Conservation (phyloP, 495 filamentous ascomycete species). For the Aspergillus ellipticus region DNA sequence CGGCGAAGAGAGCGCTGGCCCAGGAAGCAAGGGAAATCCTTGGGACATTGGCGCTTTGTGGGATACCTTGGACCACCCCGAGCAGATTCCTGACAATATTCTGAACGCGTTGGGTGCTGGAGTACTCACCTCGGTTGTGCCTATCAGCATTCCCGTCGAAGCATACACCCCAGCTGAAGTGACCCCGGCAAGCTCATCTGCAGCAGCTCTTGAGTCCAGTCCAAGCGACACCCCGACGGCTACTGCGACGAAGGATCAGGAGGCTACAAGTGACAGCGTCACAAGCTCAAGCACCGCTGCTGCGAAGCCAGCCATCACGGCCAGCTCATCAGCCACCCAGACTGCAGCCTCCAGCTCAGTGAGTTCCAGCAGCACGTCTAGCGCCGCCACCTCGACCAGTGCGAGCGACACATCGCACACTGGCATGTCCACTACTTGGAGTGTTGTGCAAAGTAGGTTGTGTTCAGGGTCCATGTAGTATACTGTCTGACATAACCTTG, state of each 20-base stretch:
- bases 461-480: neutral
- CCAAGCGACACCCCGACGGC: too few species aligned
- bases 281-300: too few species aligned
- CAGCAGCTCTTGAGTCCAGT: too few species aligned
- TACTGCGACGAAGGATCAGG: too few species aligned
- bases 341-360: neutral
- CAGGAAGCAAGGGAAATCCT: too few species aligned
- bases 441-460: neutral
- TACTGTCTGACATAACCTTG: neutral
- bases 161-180: neutral
- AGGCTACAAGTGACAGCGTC: too few species aligned
- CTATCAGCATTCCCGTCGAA: slow-evolving; percentile 4
- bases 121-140: neutral
- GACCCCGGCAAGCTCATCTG: neutral
- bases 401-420: neutral
- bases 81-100: slow-evolving; percentile 15
- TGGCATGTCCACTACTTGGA: neutral
- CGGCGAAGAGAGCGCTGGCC: too few species aligned
- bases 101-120: neutral
- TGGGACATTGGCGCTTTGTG: slow-evolving; percentile 15
- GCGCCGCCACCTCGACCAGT: neutral
- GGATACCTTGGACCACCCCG: slow-evolving; percentile 22
- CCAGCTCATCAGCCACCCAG: too few species aligned
- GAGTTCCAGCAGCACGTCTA: neutral
- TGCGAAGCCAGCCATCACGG: too few species aligned